A percentile compares a stretch with the other conserved stretches of the same genome.
phyloP scores from a whole-genome alignment of 306 rosid species.

The Gastrolobium villosum region DNA sequence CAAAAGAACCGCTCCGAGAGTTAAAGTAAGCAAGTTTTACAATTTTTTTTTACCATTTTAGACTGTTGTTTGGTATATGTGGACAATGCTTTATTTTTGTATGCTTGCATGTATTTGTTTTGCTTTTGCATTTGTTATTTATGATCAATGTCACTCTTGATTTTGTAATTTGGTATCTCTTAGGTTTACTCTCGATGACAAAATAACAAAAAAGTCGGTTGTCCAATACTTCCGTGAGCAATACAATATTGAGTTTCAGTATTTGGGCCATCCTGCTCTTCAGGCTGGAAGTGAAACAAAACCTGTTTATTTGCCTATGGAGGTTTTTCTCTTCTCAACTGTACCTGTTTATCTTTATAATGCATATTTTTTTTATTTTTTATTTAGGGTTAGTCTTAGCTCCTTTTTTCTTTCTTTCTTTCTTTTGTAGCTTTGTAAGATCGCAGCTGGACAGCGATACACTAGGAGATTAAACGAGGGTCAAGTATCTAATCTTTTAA shows the following conservation, averaged over 20 bases:
- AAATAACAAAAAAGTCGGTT: slow-evolving; percentile 31
- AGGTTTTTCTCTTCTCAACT: slow-evolving; percentile 56
- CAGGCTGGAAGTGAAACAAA: slow-evolving; percentile 73
- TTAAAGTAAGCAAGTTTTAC: slow-evolving; percentile 58
- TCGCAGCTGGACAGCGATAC: slow-evolving; percentile 76
- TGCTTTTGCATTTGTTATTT: background rate
- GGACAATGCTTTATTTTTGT: background rate
- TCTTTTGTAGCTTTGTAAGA: slow-evolving; percentile 60
- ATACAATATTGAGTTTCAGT: slow-evolving; percentile 42
- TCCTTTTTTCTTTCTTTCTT: background rate
- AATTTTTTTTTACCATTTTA: background rate
- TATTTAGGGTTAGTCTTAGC: background rate
- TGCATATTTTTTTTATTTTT: background rate
- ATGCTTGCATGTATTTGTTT: background rate
- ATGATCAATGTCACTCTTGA: background rate
- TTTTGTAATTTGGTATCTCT: slow-evolving; percentile 3
- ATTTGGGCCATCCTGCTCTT: slow-evolving; percentile 67
- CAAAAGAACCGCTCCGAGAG: slow-evolving; percentile 55
- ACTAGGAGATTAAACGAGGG: slow-evolving; percentile 63
- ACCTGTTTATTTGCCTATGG: slow-evolving; percentile 78
- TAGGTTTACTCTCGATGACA: slow-evolving; percentile 78
- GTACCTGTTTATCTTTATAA: background rate
- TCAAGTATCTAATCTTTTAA: slow-evolving; percentile 65
- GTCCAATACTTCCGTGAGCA: slow-evolving; percentile 62
- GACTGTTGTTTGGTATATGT: background rate